Evolutionary conservation across 2,329 filamentous ascomycete species (phyloP), one percentile per base, ranked within the genome.

Genomic region (Corynespora cassiicola): DNA sequence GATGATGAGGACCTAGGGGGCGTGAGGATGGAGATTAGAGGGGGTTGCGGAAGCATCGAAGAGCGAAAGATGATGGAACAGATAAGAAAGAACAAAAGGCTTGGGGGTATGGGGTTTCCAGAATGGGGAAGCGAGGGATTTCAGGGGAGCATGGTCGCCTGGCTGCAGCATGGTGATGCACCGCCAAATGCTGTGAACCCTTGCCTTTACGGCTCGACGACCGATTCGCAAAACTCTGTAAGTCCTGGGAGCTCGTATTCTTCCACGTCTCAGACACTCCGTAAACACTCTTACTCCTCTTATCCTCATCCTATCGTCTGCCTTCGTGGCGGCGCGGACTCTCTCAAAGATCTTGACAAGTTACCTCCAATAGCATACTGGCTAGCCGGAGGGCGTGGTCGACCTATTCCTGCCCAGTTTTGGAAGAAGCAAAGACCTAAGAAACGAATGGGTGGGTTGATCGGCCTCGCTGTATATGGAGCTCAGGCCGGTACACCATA

Each of bases 381-480:
- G 38, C 50, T 66, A 1, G 58, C 59, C 2, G 63, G 63, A 6
- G 56, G 54, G 0, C 50, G 27, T 2, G 50, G 48, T 0, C 34
- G 36, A 7, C 32, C 52, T 1, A 34, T 56, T 1, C 52, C 48
- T 1, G 38, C 43, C 6, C 23, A 11, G 5, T 24, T 33, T n/a
- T 65, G 59, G 61, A 58, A 53, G n/a, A 39, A 23, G 9, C 42
- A 40, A 18, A 54, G 36, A 26, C 53, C 50, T 10, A 50, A 52
- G 41, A 50, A 50, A 14, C 48, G 58, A 6, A 55, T 55, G 42
- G 53, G 54, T 6, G 56, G 58, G 2, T 21, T 62, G 19, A 15
- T 58, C 2, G 57, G 60, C 3, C 53, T 58, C 45, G 50, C 47
- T 3, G 22, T 63, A 5, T 54, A 47, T 43, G 59, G 61, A 5